Base-by-base conservation (phyloP, 2,329 filamentous ascomycete genomes). In the Colletotrichum musae region DNA sequence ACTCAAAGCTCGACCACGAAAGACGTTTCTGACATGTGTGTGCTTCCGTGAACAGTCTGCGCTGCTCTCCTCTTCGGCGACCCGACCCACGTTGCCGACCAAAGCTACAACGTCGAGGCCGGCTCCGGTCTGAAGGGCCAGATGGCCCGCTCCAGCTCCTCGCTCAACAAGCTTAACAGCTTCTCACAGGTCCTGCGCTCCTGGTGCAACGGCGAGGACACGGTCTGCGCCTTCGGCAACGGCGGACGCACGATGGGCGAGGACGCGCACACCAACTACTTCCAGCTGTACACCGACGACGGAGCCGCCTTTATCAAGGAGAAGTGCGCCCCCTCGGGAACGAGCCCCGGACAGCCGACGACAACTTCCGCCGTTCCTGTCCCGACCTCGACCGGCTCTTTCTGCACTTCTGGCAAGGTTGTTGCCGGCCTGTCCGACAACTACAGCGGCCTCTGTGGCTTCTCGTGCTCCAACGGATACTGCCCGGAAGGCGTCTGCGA, bases 151-250 rank as follows among this genome's bases (percentile, higher is more conserved):
- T 58, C 67, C 7, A 43, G 45, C 57, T 53, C 67, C 4, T 70
- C 67, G 1, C 51, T 70, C 43, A n/a, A 7, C 13, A 70, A 61
- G 24, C 36, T 70, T 43, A 67, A 70, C 45, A 60, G 26, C 24
- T 70, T 70, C 21, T 54, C 67, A 16, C 6, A 36, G 15, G 67
- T 67, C 43, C 50, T 70, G 21, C 79, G 76, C 52, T 76, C 76
- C 24, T 82, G 80, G 74, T 82, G 81, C 70, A 74, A 76, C 54
- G 69, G 71, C 10, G 77, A 76, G 18, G 82, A 83, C 61, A 79
- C 79, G 3, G 77, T 81, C 68, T 84, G 82, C 71, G 81, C 80
- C 18, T 74, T 73, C n/a, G 80, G 77, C 7, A 70, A 77, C 43
- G 62, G 67, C 43, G 52, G 52, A 15, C 47, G 28, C 4, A 39